Evolutionary conservation across 805 yeast species (phyloP), one percentile per base, ranked within the genome.

Genomic region (Starmerella vaccinii): DNA sequence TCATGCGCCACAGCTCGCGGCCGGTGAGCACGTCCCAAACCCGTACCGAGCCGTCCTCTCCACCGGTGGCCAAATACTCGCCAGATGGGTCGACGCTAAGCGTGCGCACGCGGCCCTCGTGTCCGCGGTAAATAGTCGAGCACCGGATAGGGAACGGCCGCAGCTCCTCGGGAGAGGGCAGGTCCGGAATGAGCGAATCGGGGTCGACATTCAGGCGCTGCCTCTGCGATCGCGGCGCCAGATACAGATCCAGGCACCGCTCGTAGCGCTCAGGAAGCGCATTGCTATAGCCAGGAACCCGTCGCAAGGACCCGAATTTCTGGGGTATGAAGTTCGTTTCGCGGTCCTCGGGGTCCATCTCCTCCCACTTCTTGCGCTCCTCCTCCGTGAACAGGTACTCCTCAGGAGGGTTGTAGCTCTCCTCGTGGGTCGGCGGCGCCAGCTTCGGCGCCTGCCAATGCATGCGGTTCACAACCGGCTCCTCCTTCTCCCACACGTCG

Each of bases 21-120:
- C 98, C 98, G 5, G 97, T 86, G 53, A 88, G 70, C 18, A 88
- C 81, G 70, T 92, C 98, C 97, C 98, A 92, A n/a, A 92, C 76
- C 59, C 96, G 77, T 6, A 92, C 89, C 16, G 89, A 77, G 49
- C 97, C 97, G 65, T 92, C 98, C 65, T 92, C 97, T 16, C 95
- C 84, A 52, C 97, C 98, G 3, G 98, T 92, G 19, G 98, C 98
- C 50, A 92, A 72, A 92, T 95, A 92, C 60, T 83, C 73, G 4
- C 98, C 98, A 29, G 80, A 73, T 46, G 95, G 95, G 64, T 90
- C 95, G 44, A 90, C 76, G 8, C 89, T 78, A 26, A 92, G 63
- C 2, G 90, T 74, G 66, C 98, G 81, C 46, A 92, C 81, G 61
- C 81, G 81, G 40, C 82, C 95, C 39, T 70, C 69, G 65, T 90